phyloP scores from a whole-genome alignment of 2,329 filamentous ascomycete species.

The Sordariomycetes sp. region DNA sequence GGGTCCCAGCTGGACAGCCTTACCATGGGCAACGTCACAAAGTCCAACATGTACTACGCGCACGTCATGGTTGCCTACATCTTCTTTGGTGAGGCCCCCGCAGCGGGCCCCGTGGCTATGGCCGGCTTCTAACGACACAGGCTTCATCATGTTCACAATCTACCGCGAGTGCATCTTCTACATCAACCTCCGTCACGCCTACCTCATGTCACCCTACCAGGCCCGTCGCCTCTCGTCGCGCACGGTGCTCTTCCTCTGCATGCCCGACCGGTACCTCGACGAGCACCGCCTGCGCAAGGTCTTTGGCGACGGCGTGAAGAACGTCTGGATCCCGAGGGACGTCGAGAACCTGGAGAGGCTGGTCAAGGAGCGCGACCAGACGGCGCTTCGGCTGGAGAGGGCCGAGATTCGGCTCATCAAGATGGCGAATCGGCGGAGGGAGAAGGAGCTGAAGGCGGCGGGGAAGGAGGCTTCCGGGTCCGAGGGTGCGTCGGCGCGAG shows the following conservation, averaged over 20 bases:
- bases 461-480: not conserved
- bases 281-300: conserved; percentile 59
- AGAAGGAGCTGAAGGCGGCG: conserved; percentile 24
- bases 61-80: conserved; percentile 71
- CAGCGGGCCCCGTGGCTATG: not conserved
- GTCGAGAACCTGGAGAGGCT: conserved; percentile 62
- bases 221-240: conserved; percentile 76
- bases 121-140: conserved; percentile 9
- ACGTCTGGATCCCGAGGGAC: conserved; percentile 73
- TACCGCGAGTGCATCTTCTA: conserved; percentile 86
- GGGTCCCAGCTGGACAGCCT: conserved; percentile 46
- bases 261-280: conserved; percentile 64
- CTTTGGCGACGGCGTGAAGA: conserved; percentile 67
- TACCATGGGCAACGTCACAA: conserved; percentile 32
- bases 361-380: conserved; percentile 62
- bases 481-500: not conserved
- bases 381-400: conserved; percentile 65
- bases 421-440: conserved; percentile 49
- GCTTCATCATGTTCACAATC: conserved; percentile 80
- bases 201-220: conserved; percentile 74
- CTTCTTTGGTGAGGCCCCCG: conserved; percentile 44
- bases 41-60: conserved; percentile 59
- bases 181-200: conserved; percentile 88
- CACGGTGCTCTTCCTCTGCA: conserved; percentile 84
- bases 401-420: conserved; percentile 75